A percentile compares a stretch with the other conserved stretches of the same genome.
Conservation (phyloP, 768 basidiomycete species). For the Clavulina sp. region DNA sequence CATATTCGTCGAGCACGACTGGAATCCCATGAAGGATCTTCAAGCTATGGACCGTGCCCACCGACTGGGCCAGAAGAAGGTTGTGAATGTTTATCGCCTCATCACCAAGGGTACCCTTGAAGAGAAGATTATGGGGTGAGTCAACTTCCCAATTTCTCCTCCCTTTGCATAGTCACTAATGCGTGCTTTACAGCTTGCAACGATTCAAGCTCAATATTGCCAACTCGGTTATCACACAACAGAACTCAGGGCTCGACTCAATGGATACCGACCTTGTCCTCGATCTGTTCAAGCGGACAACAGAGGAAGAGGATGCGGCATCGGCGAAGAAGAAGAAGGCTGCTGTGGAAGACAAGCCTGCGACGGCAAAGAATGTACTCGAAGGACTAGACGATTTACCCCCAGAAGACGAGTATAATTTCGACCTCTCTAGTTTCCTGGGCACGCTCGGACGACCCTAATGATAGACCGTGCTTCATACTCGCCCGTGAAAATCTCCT, state of each 20-base stretch:
- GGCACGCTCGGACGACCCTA: conserved; percentile 42
- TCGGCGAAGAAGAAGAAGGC: conserved; percentile 38
- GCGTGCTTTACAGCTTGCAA: conserved; percentile 46
- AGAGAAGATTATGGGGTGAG: conserved; percentile 98
- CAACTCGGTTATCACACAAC: conserved; percentile 89
- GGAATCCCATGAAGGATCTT: conserved; percentile 99
- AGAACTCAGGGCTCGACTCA: conserved; percentile 80
- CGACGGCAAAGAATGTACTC: conserved; percentile 66
- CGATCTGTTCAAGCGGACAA: conserved; percentile 76
- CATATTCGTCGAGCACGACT: conserved; percentile 98
- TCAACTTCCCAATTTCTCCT: not conserved
- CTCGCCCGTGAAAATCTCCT: too few species aligned
- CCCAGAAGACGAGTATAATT: conserved; percentile 76
- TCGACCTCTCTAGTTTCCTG: conserved; percentile 81
- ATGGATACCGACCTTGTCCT: conserved; percentile 98
- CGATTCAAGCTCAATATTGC: conserved; percentile 99
- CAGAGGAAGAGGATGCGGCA: conserved; percentile 50
- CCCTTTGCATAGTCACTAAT: not conserved
- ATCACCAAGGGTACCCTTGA: conserved; percentile 95
- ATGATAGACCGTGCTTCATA: not conserved
- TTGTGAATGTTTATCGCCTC: conserved; percentile 94
- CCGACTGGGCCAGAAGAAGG: conserved; percentile 95
- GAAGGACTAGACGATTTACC: conserved; percentile 86
- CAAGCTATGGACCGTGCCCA: conserved; percentile 99
- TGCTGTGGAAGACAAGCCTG: conserved; percentile 36